Conservation (phyloP, 2,329 filamentous ascomycete species). For the Camptophora hylomeconis region DNA sequence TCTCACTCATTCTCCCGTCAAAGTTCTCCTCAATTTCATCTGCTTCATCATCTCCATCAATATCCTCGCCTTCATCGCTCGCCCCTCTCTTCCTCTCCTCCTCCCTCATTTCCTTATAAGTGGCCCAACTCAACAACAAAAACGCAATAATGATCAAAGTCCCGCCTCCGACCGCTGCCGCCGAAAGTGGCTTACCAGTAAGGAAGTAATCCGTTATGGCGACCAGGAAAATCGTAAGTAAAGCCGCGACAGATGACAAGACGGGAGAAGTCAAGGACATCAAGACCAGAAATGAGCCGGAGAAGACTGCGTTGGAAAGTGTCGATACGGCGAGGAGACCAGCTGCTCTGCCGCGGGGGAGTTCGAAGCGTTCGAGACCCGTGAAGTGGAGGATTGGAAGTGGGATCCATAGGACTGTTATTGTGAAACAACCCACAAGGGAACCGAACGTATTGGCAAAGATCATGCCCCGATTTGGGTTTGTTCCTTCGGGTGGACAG, state of each 20-base stretch:
- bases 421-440: constrained; percentile 74
- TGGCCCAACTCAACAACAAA: constrained; percentile 75
- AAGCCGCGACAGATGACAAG: constrained; percentile 77
- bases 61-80: constrained; percentile 28
- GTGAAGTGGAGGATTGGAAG: constrained; percentile 68
- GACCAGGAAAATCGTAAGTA: constrained; percentile 94
- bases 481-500: constrained; percentile 81
- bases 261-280: constrained; percentile 90
- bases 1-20: no score
- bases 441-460: constrained; percentile 90
- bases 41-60: constrained; percentile 30
- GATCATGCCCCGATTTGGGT: constrained; percentile 77
- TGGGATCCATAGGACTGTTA: constrained; percentile 82
- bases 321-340: constrained; percentile 71
- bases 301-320: constrained; percentile 79
- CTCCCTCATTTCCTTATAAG: constrained; percentile 84
- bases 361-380: constrained; percentile 68
- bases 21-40: no score
- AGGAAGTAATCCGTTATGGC: constrained; percentile 81
- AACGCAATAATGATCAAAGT: constrained; percentile 81
- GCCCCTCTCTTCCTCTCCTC: constrained; percentile 50
- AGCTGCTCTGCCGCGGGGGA: constrained; percentile 66
- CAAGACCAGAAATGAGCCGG: constrained; percentile 80
- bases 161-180: constrained; percentile 69
- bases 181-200: constrained; percentile 62